These are phyloP conservation scores for Cryphonectria parasitica DNA, from an alignment of 2,329 filamentous ascomycete genomes.

Conservation along the genomic window DNA sequence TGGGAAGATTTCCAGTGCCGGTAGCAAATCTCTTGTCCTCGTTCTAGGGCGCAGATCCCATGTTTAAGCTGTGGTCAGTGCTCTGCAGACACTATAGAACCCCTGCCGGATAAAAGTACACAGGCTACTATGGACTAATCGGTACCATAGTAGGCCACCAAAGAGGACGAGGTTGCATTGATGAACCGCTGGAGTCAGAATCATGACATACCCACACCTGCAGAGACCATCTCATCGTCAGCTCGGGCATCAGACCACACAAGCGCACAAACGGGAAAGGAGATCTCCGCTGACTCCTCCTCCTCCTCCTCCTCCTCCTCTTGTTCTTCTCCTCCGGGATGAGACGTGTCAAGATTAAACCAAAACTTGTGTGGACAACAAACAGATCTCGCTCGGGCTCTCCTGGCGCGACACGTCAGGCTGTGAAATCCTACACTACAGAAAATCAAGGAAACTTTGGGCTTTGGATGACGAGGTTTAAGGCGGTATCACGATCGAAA, in stretches of 20 bases:
- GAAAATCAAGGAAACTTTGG: slow-evolving; percentile 10
- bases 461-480: not conserved
- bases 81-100: slow-evolving; percentile 12
- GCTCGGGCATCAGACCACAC: slow-evolving; percentile 22
- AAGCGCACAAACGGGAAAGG: not conserved
- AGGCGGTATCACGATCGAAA: slow-evolving; percentile 10
- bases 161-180: slow-evolving; percentile 22
- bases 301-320: not conserved
- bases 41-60: slow-evolving; percentile 8
- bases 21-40: slow-evolving; percentile 9
- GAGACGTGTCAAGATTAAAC: slow-evolving; percentile 14
- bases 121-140: not conserved
- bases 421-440: not conserved
- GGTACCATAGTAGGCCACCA: not conserved
- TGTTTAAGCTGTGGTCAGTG: slow-evolving; percentile 28
- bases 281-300: slow-evolving; percentile 9
- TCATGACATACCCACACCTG: slow-evolving; percentile 24
- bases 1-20: not conserved
- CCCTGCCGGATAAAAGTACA: slow-evolving; percentile 4
- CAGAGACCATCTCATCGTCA: slow-evolving; percentile 13
- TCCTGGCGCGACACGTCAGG: slow-evolving; percentile 11
- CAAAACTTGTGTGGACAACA: not conserved
- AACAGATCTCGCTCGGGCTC: slow-evolving; percentile 15
- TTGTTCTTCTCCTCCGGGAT: not conserved
- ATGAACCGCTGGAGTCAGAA: slow-evolving; percentile 17